Base-by-base conservation (phyloP, 345 rosid genomes). In the Moricandia moricandioides region DNA sequence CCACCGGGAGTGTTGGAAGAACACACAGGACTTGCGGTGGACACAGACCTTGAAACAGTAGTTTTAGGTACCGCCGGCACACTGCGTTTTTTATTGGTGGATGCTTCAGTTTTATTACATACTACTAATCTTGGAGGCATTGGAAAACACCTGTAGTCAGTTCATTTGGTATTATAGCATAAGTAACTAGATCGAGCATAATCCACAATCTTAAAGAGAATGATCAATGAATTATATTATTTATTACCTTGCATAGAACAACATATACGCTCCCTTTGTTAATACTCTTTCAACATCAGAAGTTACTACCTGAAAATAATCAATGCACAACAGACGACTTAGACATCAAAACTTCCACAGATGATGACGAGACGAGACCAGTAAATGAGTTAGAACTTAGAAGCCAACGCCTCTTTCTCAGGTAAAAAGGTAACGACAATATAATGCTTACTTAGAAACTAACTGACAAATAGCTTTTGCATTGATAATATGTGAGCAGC, bases 241-340 rank as follows among this genome's bases (percentile, higher is more conserved):
- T 34, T 24, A 6, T 1, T 77, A 96, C 99, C 99, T 91, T 64
- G 96, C 85, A 69, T 96, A 96, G 54, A 96, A 87, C 70, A 96
- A 88, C 93, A 92, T 89, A 82, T 91, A 92, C 14, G 97, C 99
- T 30, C 91, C 90, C 75, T 83, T 79, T 11, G 83, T 75, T 68
- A 91, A 78, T 68, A 92, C 90, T 74, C 82, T 86, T 73, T 85
- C 97, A 61, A 86, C 83, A 14, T 91, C 96, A 60, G 84, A 83
- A 18, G 86, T 55, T 63, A 87, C 86, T 62, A 96, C 97, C 99
- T 96, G 80, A 60, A 47, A 80, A 74, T 21, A 33, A 83, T 56
- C 72, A 60, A 69, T 4, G 56, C 33, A 57, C 52, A 64, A 31
- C 6, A 40, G 8, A 68, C 13, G 34, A 52, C 52, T 62, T 54